Evolutionary conservation across 2,329 filamentous ascomycete species (phyloP).

Genomic region (Colletotrichum chrysophilum): DNA sequence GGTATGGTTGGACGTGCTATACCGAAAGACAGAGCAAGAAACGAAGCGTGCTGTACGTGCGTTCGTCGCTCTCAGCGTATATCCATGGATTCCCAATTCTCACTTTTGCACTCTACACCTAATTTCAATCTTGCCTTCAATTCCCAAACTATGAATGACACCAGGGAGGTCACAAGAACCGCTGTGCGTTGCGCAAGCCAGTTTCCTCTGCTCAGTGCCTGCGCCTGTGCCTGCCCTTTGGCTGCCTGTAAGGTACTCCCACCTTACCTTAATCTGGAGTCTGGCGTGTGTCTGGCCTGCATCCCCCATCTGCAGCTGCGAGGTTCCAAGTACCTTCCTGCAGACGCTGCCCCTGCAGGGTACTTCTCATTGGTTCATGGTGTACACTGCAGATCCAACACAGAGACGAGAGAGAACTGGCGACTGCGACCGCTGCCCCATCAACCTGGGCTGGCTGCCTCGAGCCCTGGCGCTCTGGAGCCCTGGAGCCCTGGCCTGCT

Average conservation of each 20-base stretch:
- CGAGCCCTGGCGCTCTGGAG: background rate
- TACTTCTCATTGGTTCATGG: background rate
- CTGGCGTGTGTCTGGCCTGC: background rate
- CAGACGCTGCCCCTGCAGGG: background rate
- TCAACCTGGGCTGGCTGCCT: slow-evolving; percentile 4
- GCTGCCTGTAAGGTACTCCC: background rate
- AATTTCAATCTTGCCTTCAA: background rate
- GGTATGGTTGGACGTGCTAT: background rate
- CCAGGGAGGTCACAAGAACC: background rate
- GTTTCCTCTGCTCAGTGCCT: background rate
- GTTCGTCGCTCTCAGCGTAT: background rate
- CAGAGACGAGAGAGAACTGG: background rate
- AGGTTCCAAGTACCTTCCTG: background rate
- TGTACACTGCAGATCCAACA: background rate
- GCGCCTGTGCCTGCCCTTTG: background rate
- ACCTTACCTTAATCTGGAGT: background rate
- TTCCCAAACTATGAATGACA: background rate
- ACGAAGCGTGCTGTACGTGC: background rate
- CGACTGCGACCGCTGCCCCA: slow-evolving; percentile 13
- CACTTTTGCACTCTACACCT: background rate
- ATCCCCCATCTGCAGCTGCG: background rate
- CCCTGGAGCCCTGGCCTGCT: background rate
- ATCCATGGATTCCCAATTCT: background rate
- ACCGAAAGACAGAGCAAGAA: background rate
- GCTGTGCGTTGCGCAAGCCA: background rate